Evolutionary conservation across 768 basidiomycete genomes (phyloP).

Genomic region (Podaxis rugospora): DNA sequence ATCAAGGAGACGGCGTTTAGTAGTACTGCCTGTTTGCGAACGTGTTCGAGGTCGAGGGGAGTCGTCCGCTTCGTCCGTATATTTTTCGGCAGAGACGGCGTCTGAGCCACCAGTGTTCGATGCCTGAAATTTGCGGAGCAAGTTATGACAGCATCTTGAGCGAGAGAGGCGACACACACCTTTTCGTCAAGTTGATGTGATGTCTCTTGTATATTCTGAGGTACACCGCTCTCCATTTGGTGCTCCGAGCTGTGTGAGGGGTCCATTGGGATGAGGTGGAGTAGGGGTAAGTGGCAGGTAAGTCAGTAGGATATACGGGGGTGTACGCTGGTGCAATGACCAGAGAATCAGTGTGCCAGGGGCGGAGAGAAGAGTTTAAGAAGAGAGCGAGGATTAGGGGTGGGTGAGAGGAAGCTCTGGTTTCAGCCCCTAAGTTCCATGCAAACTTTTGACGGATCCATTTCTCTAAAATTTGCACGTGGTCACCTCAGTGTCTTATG

Average conservation of each 20-base stretch:
- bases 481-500: background rate
- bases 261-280: background rate
- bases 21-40: slow-evolving; percentile 28
- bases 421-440: slow-evolving; percentile 5
- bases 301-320: background rate
- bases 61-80: background rate
- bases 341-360: background rate
- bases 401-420: slow-evolving; percentile 1
- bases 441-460: slow-evolving; percentile 10
- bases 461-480: slow-evolving; percentile 7
- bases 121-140: background rate
- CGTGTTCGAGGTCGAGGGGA: slow-evolving; percentile 29
- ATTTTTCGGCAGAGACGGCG: background rate
- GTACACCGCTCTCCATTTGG: background rate
- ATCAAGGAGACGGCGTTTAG: slow-evolving; percentile 24
- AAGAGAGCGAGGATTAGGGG: slow-evolving; percentile 1
- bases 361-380: background rate
- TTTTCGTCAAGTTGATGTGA: background rate
- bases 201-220: background rate
- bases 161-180: background rate
- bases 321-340: background rate
- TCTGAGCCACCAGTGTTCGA: slow-evolving; percentile 2
- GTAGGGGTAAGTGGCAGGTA: background rate
- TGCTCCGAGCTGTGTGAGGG: background rate
- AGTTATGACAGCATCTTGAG: background rate